These are phyloP conservation scores for Naganishia vaughanmartiniae DNA, from an alignment of 768 basidiomycete genomes.

Conservation along the genomic window DNA sequence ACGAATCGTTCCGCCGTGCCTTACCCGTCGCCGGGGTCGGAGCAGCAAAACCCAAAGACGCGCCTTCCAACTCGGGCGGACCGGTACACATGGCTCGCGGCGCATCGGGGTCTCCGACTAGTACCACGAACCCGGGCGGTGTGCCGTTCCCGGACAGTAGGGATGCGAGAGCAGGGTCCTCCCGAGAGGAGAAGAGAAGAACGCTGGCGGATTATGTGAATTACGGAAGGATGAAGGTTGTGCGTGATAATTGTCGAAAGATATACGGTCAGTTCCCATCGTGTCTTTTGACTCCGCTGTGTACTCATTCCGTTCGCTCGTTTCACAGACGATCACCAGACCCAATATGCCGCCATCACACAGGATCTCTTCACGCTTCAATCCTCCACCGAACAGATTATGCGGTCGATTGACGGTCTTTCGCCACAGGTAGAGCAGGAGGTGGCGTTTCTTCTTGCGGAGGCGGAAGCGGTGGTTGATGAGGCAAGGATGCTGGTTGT, in stretches of 20 bases:
- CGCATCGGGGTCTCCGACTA: background rate
- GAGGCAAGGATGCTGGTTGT: conserved; percentile 20
- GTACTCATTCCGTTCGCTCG: background rate
- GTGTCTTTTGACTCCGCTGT: background rate
- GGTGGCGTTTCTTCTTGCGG: conserved; percentile 4
- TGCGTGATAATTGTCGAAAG: conserved; percentile 40
- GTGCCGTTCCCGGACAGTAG: background rate
- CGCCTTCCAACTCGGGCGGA: background rate
- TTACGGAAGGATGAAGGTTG: conserved; percentile 46
- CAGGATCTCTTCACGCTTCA: conserved; percentile 30
- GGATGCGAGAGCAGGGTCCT: conserved; percentile 29
- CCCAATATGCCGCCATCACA: conserved; percentile 35
- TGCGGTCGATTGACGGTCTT: conserved; percentile 19
- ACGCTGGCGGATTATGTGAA: conserved; percentile 47
- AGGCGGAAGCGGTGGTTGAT: conserved; percentile 12
- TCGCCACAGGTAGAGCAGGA: conserved; percentile 19
- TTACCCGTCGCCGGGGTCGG: background rate
- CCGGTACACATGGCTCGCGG: background rate
- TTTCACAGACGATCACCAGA: conserved; percentile 35
- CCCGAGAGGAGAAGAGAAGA: conserved; percentile 34
- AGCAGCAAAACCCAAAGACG: background rate
- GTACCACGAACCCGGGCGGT: background rate
- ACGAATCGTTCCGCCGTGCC: background rate
- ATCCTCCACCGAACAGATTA: conserved; percentile 27
- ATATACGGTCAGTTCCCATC: conserved; percentile 39